Evolutionary conservation across 2,329 filamentous ascomycete species (phyloP), one percentile per base, ranked within the genome.

Genomic region (Trichoderma sp.): DNA sequence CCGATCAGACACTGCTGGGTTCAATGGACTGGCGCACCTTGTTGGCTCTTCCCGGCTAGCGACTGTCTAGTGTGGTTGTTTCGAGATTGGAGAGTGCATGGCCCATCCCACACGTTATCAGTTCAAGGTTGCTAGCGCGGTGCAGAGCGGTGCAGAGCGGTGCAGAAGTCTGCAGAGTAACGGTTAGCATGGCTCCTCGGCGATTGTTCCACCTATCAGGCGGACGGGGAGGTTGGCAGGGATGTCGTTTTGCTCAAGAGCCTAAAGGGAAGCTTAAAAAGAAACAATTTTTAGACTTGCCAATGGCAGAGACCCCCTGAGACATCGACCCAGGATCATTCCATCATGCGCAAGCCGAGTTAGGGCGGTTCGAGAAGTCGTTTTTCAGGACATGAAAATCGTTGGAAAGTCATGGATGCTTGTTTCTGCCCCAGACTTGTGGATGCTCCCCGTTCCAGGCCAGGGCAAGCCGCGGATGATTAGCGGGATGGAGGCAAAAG

Each of bases 201-300:
- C 4, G 38, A 33, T 35, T 64, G 59, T 72, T 72, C 68, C 68
- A 72, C 68, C 68, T 72, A 72, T 72, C 68, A 64, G 56, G 14
- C n/a, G n/a, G 14, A 21, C 21, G 31, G 11, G 14, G 35, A 35
- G 4, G 45, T 6, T 33, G 35, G 27, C 38, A 29, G 68, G 56
- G 68, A 53, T 50, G 1, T 53, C n/a, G 12, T 21, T 4, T 21
- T n/a, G 59, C 33, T 18, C n/a, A 24, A 27, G 38, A 50, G 59
- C 21, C 41, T 35, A 50, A 35, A 35, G 29, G n/a, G 68, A 72
- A 72, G 68, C 68, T 72, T 72, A 72, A 72, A 72, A 63, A 72
- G 38, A 72, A 72, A 64, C 35, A 69, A 63, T 72, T 21, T 33
- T 33, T 63, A 33, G 45, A 24, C 59, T 72, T 45, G 45, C 68